Conservation (phyloP, 805 yeast species). For the Kuraishia capsulata region DNA sequence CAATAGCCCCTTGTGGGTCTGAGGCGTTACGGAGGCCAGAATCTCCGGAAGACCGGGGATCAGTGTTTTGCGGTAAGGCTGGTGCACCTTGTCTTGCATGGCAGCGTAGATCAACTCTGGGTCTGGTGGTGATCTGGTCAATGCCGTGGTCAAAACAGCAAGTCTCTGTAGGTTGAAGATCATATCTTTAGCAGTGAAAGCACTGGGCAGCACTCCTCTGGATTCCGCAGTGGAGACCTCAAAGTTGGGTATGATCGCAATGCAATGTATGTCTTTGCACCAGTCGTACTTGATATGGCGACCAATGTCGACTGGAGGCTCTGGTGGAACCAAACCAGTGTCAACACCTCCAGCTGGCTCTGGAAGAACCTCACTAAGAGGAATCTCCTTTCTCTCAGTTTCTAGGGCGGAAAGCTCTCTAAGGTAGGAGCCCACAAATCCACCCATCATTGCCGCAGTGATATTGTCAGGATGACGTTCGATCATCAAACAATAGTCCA, state of each 20-base stretch:
- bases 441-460: constrained; percentile 99
- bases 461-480: constrained; percentile 98
- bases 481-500: constrained; percentile 93
- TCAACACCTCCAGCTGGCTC: constrained; percentile 63
- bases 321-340: constrained; percentile 62
- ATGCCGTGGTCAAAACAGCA: constrained; percentile 86
- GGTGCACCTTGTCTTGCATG: constrained; percentile 95
- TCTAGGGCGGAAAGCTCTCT: constrained; percentile 72
- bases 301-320: constrained; percentile 84
- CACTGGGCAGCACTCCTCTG: constrained; percentile 79
- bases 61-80: constrained; percentile 87
- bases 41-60: constrained; percentile 89
- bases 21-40: constrained; percentile 70
- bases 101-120: constrained; percentile 81
- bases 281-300: constrained; percentile 80
- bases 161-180: constrained; percentile 90
- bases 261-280: constrained; percentile 75
- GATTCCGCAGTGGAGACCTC: constrained; percentile 91
- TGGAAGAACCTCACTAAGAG: constrained; percentile 77
- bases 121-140: constrained; percentile 77
- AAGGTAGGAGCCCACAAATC: constrained; percentile 92
- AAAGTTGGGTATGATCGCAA: constrained; percentile 88
- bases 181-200: constrained; percentile 71
- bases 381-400: constrained; percentile 67
- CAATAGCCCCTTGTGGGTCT: constrained; percentile 71